Conservation (phyloP, 73 alveolate species). For the Paramecium tetraurelia region DNA sequence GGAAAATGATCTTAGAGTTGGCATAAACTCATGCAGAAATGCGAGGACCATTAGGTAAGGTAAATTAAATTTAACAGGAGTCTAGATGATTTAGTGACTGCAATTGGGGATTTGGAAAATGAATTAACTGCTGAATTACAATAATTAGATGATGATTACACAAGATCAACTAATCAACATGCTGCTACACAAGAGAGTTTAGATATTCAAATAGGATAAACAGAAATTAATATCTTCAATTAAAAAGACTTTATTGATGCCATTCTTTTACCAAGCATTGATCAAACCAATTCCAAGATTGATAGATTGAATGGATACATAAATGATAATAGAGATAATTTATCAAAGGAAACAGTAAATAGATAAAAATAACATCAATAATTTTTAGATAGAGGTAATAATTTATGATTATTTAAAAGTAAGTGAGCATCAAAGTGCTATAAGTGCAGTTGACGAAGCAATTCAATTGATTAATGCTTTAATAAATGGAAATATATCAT, state of each 20-base stretch:
- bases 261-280: conserved; percentile 19
- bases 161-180: conserved; percentile 33
- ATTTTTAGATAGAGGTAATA: conserved; percentile 29
- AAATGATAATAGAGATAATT: conserved; percentile 13
- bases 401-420: neutral
- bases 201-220: neutral
- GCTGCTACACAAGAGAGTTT: neutral
- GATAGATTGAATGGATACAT: conserved; percentile 3
- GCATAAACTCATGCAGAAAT: conserved; percentile 35
- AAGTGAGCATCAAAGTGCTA: conserved; percentile 40
- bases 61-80: neutral
- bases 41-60: conserved; percentile 48
- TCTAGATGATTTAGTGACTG: conserved; percentile 13
- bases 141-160: conserved; percentile 28
- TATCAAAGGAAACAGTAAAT: neutral
- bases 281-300: neutral
- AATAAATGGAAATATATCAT: conserved; percentile 40
- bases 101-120: neutral
- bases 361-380: conserved; percentile 32
- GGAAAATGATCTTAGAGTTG: conserved; percentile 2
- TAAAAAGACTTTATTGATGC: conserved; percentile 22
- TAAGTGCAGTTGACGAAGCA: conserved; percentile 41
- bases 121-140: conserved; percentile 31
- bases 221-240: conserved; percentile 22
- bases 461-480: neutral